A percentile compares a stretch with the other conserved stretches of the same genome.
phyloP scores from a whole-genome alignment of 2,329 filamentous ascomycete species.

The Exophiala xenobiotica region DNA sequence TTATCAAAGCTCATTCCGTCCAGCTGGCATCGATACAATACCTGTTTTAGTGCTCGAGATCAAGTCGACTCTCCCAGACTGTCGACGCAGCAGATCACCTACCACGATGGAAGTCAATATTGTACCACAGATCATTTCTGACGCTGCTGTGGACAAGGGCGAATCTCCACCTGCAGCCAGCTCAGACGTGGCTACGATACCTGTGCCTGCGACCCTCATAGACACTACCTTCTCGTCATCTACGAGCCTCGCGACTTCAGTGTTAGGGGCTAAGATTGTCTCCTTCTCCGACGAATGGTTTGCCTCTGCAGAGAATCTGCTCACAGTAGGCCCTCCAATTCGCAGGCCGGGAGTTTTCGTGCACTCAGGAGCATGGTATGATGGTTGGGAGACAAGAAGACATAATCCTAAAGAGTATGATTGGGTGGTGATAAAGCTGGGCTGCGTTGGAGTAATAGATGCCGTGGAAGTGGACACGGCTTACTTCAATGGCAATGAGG shows the following conservation, averaged over 20 bases:
- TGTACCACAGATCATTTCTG: constrained; percentile 15
- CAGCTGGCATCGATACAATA: no score
- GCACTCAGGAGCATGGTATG: constrained; percentile 63
- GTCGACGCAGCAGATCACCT: no score
- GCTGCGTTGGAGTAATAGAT: constrained; percentile 36
- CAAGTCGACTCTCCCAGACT: no score
- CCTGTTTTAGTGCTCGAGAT: no score
- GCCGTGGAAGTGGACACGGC: constrained; percentile 48
- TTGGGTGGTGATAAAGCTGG: constrained; percentile 59
- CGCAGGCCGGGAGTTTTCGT: constrained; percentile 59
- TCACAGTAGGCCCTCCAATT: constrained; percentile 56
- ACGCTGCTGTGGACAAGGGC: constrained; percentile 12
- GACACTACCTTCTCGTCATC: constrained; percentile 56
- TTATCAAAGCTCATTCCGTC: no score
- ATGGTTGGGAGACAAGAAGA: constrained; percentile 63
- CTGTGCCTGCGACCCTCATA: constrained; percentile 50
- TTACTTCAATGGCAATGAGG: constrained; percentile 48
- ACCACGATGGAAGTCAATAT: constrained; percentile 24
- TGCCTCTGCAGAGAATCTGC: constrained; percentile 59
- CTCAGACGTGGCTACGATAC: constrained; percentile 19
- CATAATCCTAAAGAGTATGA: constrained; percentile 60
- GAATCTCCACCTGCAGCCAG: constrained; percentile 10
- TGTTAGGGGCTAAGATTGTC: constrained; percentile 55
- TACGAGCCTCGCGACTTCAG: constrained; percentile 48
- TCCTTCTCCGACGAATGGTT: constrained; percentile 63